Conservation (phyloP, 2,329 filamentous ascomycete genomes). For the Xylariaceae sp. region DNA sequence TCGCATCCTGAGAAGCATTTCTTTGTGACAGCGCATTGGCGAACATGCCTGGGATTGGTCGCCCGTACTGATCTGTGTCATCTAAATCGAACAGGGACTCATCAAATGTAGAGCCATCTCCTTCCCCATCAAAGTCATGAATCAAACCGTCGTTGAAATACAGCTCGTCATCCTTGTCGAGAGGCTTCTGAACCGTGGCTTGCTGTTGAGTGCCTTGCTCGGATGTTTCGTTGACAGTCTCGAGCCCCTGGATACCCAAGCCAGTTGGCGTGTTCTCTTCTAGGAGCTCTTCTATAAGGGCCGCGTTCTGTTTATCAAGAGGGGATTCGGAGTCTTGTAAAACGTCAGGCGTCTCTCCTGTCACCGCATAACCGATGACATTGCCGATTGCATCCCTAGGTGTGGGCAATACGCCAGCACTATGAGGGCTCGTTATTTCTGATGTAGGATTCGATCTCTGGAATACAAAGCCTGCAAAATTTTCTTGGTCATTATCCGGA, state of each 20-base stretch:
- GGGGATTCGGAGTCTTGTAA: constrained; percentile 19
- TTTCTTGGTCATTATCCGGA: constrained; percentile 60
- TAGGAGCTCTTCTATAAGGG: constrained; percentile 9
- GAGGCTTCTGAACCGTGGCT: constrained; percentile 15
- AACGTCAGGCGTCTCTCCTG: constrained; percentile 47
- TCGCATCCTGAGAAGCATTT: constrained; percentile 34
- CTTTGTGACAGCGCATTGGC: constrained; percentile 54
- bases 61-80: constrained; percentile 64
- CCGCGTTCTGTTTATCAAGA: constrained; percentile 2
- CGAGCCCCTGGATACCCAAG: constrained; percentile 48
- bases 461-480: constrained; percentile 63
- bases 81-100: constrained; percentile 74
- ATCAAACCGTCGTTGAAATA: constrained; percentile 70
- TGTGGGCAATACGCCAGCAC: constrained; percentile 50
- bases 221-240: constrained; percentile 21
- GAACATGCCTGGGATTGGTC: constrained; percentile 62
- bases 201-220: background rate
- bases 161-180: constrained; percentile 59
- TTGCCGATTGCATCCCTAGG: constrained; percentile 59
- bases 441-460: constrained; percentile 57
- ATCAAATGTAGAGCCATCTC: constrained; percentile 64
- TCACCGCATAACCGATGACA: constrained; percentile 59
- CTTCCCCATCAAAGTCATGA: constrained; percentile 54
- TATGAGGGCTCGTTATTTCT: constrained; percentile 52
- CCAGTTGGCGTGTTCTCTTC: constrained; percentile 37